A percentile compares a stretch with the other conserved stretches of the same genome.
These are phyloP conservation scores for Catharanthus roseus DNA, from an alignment of 257 asterid genomes.

Conservation along the genomic window DNA sequence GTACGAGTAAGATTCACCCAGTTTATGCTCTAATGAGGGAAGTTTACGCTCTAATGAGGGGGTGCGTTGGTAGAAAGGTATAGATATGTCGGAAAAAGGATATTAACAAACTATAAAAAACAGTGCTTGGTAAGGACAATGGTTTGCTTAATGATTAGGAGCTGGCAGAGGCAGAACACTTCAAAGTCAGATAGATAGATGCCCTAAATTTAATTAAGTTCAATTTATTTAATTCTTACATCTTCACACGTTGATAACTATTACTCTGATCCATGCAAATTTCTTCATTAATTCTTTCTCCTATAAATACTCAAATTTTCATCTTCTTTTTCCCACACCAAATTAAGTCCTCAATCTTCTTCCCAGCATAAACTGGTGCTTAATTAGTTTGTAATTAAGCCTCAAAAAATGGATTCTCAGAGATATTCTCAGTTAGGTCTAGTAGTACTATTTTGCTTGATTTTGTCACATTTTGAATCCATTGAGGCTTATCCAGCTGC, in stretches of 20 bases:
- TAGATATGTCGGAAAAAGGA: too few species aligned
- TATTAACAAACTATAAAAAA: too few species aligned
- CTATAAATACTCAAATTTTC: neutral
- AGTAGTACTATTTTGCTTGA: neutral
- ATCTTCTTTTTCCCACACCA: neutral
- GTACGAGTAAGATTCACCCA: too few species aligned
- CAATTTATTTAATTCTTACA: neutral
- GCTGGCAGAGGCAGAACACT: slow-evolving; percentile 1
- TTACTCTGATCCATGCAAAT: neutral
- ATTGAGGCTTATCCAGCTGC: neutral
- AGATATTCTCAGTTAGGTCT: neutral
- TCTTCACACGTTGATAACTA: neutral
- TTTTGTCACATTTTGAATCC: neutral
- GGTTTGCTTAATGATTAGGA: too few species aligned
- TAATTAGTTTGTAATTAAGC: too few species aligned
- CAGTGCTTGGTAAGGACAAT: too few species aligned
- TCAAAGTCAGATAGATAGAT: slow-evolving; percentile 13
- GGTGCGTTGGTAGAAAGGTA: too few species aligned
- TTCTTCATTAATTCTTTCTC: too few species aligned
- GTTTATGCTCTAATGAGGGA: too few species aligned
- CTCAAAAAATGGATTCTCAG: neutral
- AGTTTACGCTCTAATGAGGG: too few species aligned
- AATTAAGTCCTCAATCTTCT: neutral
- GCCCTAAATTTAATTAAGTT: too few species aligned
- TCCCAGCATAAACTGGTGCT: neutral